A percentile compares a stretch with the other conserved stretches of the same genome.
phyloP scores from a whole-genome alignment of 106 monocot genomes.

The Triglochin maritima region DNA sequence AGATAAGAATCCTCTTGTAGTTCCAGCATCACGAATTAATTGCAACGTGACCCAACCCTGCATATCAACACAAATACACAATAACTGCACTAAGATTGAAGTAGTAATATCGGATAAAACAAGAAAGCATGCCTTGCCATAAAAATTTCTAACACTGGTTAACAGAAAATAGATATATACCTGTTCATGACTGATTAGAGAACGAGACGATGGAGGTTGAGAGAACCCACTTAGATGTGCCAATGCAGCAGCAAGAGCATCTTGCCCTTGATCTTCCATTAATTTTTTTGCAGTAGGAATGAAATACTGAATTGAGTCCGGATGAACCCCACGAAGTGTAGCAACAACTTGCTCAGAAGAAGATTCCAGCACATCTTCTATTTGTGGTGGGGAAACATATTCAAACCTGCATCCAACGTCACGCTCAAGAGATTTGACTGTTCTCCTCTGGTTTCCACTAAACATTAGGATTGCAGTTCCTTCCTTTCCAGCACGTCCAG shows the following conservation, averaged over 20 bases:
- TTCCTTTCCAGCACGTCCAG: constrained; percentile 92
- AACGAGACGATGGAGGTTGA: constrained; percentile 79
- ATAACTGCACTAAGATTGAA: too few species aligned
- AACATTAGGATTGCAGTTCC: constrained; percentile 84
- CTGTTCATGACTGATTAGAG: constrained; percentile 94
- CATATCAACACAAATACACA: not conserved
- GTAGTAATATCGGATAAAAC: too few species aligned
- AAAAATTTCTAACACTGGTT: not conserved
- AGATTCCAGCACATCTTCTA: constrained; percentile 77
- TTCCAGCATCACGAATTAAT: constrained; percentile 52
- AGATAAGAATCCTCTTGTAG: constrained; percentile 82
- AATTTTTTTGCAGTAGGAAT: constrained; percentile 75
- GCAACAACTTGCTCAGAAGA: constrained; percentile 87
- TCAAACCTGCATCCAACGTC: constrained; percentile 92
- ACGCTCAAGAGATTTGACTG: constrained; percentile 79
- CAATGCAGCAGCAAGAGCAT: constrained; percentile 85
- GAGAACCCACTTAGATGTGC: constrained; percentile 98
- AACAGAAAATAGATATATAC: constrained; percentile 15
- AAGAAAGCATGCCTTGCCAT: too few species aligned
- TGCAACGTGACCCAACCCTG: constrained; percentile 96
- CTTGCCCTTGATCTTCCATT: constrained; percentile 47
- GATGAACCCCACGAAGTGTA: constrained; percentile 77
- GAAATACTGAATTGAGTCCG: constrained; percentile 69
- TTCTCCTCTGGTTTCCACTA: constrained; percentile 74
- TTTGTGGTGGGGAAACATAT: constrained; percentile 75